These are phyloP conservation scores for Martensiomyces pterosporus DNA, from an alignment of 192 early-diverging fungal genomes.

Conservation along the genomic window DNA sequence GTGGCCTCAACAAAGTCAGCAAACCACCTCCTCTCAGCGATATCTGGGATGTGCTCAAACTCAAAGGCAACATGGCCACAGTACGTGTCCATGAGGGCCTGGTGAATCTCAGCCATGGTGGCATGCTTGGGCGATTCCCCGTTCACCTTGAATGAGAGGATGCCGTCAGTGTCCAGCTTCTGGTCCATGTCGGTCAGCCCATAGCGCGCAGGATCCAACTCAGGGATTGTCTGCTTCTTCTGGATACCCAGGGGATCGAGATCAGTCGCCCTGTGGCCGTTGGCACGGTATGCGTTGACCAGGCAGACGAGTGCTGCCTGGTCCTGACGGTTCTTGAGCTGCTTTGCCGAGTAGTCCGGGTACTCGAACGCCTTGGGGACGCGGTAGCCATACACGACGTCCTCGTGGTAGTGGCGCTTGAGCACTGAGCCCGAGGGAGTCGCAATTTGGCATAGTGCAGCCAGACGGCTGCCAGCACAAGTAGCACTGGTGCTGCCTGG, in stretches of 20 bases:
- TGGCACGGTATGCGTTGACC: conserved; percentile 71
- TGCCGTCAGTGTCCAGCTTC: conserved; percentile 67
- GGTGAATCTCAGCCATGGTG: conserved; percentile 62
- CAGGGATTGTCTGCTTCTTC: conserved; percentile 51
- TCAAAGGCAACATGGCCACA: conserved; percentile 89
- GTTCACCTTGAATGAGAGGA: conserved; percentile 59
- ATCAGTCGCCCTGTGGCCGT: conserved; percentile 78
- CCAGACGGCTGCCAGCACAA: too few species aligned
- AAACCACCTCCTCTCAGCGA: conserved; percentile 86
- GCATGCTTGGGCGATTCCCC: conserved; percentile 52
- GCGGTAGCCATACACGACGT: conserved; percentile 86
- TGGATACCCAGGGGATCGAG: conserved; percentile 82
- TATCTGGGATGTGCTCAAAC: conserved; percentile 88
- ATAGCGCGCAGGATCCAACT: conserved; percentile 82
- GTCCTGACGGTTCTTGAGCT: conserved; percentile 78
- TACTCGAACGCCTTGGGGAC: conserved; percentile 61
- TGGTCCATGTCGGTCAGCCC: conserved; percentile 59
- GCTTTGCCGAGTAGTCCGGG: conserved; percentile 75
- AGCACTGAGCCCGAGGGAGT: too few species aligned
- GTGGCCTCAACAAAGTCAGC: conserved; percentile 73
- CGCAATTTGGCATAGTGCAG: too few species aligned
- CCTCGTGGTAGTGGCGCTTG: conserved; percentile 64
- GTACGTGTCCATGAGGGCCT: conserved; percentile 68
- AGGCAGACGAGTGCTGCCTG: conserved; percentile 83
- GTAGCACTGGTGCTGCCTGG: too few species aligned